phyloP scores from a whole-genome alignment of 768 basidiomycete genomes.

The Obba rivulosa region DNA sequence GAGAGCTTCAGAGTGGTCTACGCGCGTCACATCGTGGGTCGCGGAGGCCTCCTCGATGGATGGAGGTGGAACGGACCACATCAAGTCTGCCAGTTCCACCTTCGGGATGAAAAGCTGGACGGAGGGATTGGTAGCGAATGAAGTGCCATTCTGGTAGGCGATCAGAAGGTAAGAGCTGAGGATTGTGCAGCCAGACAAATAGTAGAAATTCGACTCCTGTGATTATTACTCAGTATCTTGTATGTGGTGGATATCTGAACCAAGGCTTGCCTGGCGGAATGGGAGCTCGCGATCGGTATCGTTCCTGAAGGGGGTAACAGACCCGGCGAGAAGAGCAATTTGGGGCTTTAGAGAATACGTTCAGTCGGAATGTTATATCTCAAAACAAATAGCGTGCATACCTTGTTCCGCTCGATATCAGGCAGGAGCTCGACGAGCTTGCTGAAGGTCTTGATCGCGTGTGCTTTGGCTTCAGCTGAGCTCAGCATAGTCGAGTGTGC shows the following conservation, averaged over 20 bases:
- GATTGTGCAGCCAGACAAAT: conserved; percentile 74
- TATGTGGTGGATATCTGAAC: too few relatives aligned
- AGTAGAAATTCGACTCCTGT: conserved; percentile 84
- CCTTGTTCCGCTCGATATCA: conserved; percentile 45
- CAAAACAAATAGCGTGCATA: conserved; percentile 20
- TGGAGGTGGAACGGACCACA: conserved; percentile 88
- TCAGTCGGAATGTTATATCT: neutral
- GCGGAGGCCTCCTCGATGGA: conserved; percentile 51
- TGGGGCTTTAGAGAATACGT: conserved; percentile 46
- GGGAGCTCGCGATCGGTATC: conserved; percentile 82
- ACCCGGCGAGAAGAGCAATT: conserved; percentile 63
- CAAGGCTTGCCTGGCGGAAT: conserved; percentile 44
- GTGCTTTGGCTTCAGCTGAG: conserved; percentile 37
- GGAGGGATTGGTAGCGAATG: conserved; percentile 35
- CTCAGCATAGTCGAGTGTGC: too few relatives aligned
- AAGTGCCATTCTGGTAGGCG: conserved; percentile 46
- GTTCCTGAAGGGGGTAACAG: conserved; percentile 56
- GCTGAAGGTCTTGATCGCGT: conserved; percentile 48
- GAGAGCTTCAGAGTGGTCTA: conserved; percentile 47
- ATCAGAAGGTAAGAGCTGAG: conserved; percentile 67
- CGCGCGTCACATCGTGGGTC: conserved; percentile 55
- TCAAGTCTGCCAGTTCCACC: conserved; percentile 61
- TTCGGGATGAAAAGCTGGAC: conserved; percentile 77
- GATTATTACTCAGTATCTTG: neutral
- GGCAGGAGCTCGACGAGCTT: conserved; percentile 48